Percentiles rank a stretch among this genome's conserved stretches.
Evolutionary conservation across 1,284 basidiomycete genomes (phyloP).

Genomic region (Boletus albobrunnescens): DNA sequence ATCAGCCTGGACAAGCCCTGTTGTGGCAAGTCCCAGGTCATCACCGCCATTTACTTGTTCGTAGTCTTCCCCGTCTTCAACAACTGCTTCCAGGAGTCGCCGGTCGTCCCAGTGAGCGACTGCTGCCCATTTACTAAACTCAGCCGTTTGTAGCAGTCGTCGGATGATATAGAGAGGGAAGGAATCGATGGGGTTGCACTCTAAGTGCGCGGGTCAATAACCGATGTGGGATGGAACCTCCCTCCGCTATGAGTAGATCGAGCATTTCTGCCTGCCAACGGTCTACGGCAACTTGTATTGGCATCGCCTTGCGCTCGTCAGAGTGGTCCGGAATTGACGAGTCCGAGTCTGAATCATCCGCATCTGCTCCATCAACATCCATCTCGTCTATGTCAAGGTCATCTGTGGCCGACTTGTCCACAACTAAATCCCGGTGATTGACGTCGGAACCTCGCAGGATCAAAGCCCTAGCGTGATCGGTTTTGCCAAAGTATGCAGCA

Average conservation of each 20-base stretch:
- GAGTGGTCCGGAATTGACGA: not conserved
- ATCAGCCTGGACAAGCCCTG: not conserved
- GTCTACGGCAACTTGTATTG: slow-evolving; percentile 5
- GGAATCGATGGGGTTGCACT: not conserved
- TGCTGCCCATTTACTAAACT: not conserved
- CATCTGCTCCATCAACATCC: not conserved
- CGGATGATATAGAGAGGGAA: slow-evolving; percentile 3
- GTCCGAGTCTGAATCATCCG: no score
- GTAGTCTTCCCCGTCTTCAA: not conserved
- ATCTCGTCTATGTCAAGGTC: not conserved
- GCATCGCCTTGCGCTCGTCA: not conserved
- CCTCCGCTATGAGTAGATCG: slow-evolving; percentile 1
- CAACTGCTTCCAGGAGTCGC: not conserved
- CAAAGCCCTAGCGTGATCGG: not conserved
- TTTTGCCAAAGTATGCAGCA: slow-evolving; percentile 5
- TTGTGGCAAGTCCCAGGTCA: not conserved
- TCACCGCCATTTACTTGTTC: not conserved
- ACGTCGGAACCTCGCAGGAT: not conserved
- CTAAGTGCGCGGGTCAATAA: not conserved
- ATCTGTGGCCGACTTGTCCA: not conserved
- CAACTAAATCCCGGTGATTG: not conserved
- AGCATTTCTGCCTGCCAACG: not conserved
- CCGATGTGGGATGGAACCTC: not conserved
- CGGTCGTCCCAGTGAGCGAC: not conserved
- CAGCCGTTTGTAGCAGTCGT: not conserved